A percentile compares a stretch with the other conserved stretches of the same genome.
Evolutionary conservation across 106 monocot genomes (phyloP).

Genomic region (Iris macrosiphon): DNA sequence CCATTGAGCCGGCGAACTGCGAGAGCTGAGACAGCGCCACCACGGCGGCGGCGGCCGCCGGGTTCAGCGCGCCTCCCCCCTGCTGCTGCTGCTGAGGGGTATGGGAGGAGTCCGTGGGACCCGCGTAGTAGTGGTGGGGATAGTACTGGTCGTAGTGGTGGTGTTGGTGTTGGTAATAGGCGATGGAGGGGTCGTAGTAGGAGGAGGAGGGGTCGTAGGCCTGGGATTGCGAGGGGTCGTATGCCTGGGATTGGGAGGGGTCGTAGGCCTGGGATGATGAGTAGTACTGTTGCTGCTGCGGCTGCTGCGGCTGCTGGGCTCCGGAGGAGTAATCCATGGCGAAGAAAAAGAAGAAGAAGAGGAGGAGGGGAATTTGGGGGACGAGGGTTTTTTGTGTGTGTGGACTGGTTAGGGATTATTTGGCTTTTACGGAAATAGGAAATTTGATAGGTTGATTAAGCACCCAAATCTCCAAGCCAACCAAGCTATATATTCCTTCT

Average conservation of each 20-base stretch:
- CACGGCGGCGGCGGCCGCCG: conserved; percentile 5
- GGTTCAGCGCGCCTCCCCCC: no score
- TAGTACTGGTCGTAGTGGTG: conserved; percentile 9
- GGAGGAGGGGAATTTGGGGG: not conserved
- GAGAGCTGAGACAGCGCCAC: conserved; percentile 27
- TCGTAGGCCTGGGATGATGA: conserved; percentile 10
- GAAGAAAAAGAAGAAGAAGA: not conserved
- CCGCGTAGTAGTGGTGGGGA: conserved; percentile 8
- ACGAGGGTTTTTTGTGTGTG: no score
- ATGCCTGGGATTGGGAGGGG: conserved; percentile 4
- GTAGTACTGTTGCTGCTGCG: conserved; percentile 7
- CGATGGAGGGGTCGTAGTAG: conserved; percentile 1
- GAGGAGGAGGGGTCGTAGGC: conserved; percentile 9
- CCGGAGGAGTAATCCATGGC: conserved; percentile 12
- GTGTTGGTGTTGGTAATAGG: not conserved
- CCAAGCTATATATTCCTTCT: no score
- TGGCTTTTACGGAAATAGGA: no score
- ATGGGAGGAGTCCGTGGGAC: not conserved
- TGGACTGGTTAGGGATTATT: no score
- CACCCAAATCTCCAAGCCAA: no score
- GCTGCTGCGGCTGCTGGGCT: conserved; percentile 8
- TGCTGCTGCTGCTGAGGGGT: not conserved
- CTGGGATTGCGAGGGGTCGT: conserved; percentile 19
- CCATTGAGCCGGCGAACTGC: conserved; percentile 18
- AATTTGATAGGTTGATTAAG: no score